Evolutionary conservation across 1,284 basidiomycete species (phyloP).

Genomic region (Cutaneotrichosporon mucoides): DNA sequence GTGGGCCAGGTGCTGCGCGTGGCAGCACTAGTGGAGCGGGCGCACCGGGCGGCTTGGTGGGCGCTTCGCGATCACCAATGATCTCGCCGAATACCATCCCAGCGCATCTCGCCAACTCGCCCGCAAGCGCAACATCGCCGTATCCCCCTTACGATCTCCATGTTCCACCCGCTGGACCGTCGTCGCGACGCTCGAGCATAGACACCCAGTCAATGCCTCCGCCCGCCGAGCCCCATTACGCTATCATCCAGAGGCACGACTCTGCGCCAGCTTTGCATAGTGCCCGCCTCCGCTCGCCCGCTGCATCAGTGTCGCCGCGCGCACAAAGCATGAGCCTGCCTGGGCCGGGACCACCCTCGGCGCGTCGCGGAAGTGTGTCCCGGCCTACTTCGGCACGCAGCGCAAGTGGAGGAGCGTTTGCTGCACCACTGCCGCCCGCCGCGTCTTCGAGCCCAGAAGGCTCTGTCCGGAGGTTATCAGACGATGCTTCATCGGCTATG

Average conservation of each 20-base stretch:
- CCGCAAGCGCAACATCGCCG: background rate
- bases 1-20: background rate
- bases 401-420: background rate
- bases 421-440: background rate
- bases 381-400: constrained; percentile 14
- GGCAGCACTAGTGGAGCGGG: no score
- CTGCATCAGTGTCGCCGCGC: constrained; percentile 39
- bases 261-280: background rate
- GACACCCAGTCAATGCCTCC: constrained; percentile 31
- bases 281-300: constrained; percentile 34
- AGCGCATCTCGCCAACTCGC: background rate
- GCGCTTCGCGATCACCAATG: constrained; percentile 11
- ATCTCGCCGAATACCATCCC: constrained; percentile 3
- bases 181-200: constrained; percentile 14
- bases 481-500: constrained; percentile 4
- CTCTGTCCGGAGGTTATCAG: constrained; percentile 18
- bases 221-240: constrained; percentile 21
- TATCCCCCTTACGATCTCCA: constrained; percentile 1
- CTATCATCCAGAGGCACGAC: background rate
- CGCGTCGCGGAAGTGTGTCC: constrained; percentile 12
- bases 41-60: background rate
- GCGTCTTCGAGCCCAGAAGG: constrained; percentile 20
- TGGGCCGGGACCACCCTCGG: background rate
- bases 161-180: constrained; percentile 7
- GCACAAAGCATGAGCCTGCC: constrained; percentile 24